Percentiles rank a stretch among this genome's conserved stretches.
These are phyloP conservation scores for Botryotinia globosa DNA, from an alignment of 2,329 filamentous ascomycete genomes.

Conservation along the genomic window DNA sequence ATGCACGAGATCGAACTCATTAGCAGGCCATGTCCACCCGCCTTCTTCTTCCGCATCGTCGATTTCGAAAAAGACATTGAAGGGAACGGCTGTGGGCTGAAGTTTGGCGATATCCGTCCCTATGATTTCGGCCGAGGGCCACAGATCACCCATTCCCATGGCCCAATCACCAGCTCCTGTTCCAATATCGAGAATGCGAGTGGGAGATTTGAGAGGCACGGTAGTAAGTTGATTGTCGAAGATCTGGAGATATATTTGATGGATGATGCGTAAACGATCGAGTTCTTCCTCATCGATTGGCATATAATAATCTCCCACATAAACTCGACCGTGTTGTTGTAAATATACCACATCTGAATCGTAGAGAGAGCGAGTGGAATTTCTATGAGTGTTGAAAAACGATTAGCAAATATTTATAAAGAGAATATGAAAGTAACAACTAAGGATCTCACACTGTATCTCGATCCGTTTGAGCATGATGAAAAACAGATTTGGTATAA, in stretches of 20 bases:
- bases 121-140: slow-evolving; percentile 49
- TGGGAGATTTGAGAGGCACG: slow-evolving; percentile 42
- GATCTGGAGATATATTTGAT: slow-evolving; percentile 33
- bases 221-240: slow-evolving; percentile 34
- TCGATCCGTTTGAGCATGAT: slow-evolving; percentile 16
- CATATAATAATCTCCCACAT: slow-evolving; percentile 46
- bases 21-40: slow-evolving; percentile 50
- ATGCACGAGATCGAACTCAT: slow-evolving; percentile 60
- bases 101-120: slow-evolving; percentile 60
- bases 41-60: slow-evolving; percentile 53
- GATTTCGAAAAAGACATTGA: slow-evolving; percentile 63
- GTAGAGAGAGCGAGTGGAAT: slow-evolving; percentile 37
- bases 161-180: slow-evolving; percentile 63
- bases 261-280: slow-evolving; percentile 33
- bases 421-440: neutral
- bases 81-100: slow-evolving; percentile 56
- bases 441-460: slow-evolving; percentile 23
- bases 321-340: slow-evolving; percentile 51
- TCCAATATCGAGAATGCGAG: slow-evolving; percentile 45
- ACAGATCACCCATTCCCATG: slow-evolving; percentile 56
- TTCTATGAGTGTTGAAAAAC: slow-evolving; percentile 24
- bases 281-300: slow-evolving; percentile 38
- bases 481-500: slow-evolving; percentile 21
- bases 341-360: slow-evolving; percentile 34
- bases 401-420: neutral